A percentile compares a stretch with the other conserved stretches of the same genome.
phyloP scores from a whole-genome alignment of 192 early-diverging fungal genomes.

The Phycomyces nitens region DNA sequence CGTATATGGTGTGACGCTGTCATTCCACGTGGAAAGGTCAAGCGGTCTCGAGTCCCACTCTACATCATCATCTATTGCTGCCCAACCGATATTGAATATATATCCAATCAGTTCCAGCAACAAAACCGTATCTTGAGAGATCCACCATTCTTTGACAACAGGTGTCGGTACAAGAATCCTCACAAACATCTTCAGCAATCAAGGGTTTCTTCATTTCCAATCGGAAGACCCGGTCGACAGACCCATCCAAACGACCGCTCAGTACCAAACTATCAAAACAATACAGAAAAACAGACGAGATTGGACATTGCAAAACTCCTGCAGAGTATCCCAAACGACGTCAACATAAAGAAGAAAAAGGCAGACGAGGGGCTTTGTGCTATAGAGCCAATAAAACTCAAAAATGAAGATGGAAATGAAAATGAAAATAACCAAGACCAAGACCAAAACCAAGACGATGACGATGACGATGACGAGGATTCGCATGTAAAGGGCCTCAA shows the following conservation, averaged over 20 bases:
- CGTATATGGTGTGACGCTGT: slow-evolving; percentile 37
- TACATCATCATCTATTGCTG: slow-evolving; percentile 33
- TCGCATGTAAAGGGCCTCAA: neutral
- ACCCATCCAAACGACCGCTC: too few relatives aligned
- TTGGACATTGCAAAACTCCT: slow-evolving; percentile 24
- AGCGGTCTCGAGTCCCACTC: slow-evolving; percentile 22
- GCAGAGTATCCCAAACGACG: slow-evolving; percentile 28
- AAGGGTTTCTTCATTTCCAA: neutral
- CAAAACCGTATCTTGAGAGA: slow-evolving; percentile 13
- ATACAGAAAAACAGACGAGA: slow-evolving; percentile 7
- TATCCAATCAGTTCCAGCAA: slow-evolving; percentile 5
- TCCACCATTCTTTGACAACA: slow-evolving; percentile 30
- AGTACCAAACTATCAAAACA: neutral
- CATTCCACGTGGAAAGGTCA: slow-evolving; percentile 30
- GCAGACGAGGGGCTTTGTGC: too few relatives aligned
- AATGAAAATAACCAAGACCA: slow-evolving; percentile 5
- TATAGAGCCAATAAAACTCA: neutral
- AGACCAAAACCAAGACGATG: slow-evolving; percentile 17
- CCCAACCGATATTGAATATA: neutral
- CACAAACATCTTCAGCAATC: neutral
- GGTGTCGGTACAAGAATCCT: slow-evolving; percentile 24
- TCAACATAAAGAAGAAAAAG: neutral
- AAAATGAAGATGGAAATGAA: slow-evolving; percentile 6
- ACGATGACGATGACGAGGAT: slow-evolving; percentile 9
- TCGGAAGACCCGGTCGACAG: neutral